Evolutionary conservation across 2,329 filamentous ascomycete genomes (phyloP), one percentile per base, ranked within the genome.

Genomic region (Pseudogymnoascus sp.): DNA sequence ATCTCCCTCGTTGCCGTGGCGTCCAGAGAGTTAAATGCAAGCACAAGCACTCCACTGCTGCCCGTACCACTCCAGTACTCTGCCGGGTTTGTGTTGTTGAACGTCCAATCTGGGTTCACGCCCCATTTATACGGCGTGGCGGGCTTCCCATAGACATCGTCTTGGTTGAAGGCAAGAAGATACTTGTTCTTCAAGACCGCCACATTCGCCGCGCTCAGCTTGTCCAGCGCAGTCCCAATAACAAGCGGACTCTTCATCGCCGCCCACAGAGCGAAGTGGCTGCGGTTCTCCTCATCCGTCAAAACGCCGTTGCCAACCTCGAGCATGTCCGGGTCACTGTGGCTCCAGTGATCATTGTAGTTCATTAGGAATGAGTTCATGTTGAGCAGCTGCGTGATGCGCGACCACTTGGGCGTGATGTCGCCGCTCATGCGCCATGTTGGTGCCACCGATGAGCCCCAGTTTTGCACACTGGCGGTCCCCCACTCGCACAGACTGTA

Each of bases 401-500:
- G 63, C 1, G 60, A 60, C 76, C 75, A 77, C 37, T 68, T 61
- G 1, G 73, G 70, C 36, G 68, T 63, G 41, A 79, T 79, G 65
- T 79, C 77, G 1, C 68, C 72, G 62, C 73, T 76, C 72, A 76
- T 79, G 63, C 74, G 73, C 76, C 74, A 81, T 25, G 75, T 78
- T 61, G 79, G 77, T 2, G 77, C 80, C 0, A 76, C 78, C 5
- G 69, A 65, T 60, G 76, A 76, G 6, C 77, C 82, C 80, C 81
- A 84, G 2, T 68, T 67, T 59, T 77, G 75, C 3, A 83, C 79
- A 14, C 77, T 72, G 0, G 77, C 80, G 14, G 75, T 68, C 3
- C 82, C 82, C 81, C 81, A 84, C 30, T 79, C 74, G 67, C 81
- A 84, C 12, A 84, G 71, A 9, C 74, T 78, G 69, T 78, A 83